Evolutionary conservation across 2,329 filamentous ascomycete species (phyloP), one percentile per base, ranked within the genome.

Genomic region (Cordyceps cicadae): DNA sequence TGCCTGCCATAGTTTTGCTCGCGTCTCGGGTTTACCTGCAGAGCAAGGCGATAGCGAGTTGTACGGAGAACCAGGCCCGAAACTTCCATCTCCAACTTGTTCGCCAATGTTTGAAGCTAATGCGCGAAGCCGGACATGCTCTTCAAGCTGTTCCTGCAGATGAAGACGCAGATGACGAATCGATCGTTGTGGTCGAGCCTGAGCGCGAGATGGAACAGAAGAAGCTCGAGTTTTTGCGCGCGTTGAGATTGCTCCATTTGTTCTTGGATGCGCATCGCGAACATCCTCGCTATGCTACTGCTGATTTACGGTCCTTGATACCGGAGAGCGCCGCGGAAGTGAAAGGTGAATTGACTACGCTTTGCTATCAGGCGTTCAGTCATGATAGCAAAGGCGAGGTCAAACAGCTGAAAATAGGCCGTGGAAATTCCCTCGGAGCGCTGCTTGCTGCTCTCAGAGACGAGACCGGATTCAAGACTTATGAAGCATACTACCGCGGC

Each of bases 291-390:
- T 84, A 86, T 63, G 79, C 83, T 7, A 78, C 81, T 9, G 83
- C 86, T 1, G 83, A 85, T 62, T 69, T 84, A 57, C 74, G 81
- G 61, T 77, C 80, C 9, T 70, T 83, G 29, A 80, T 87, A 54
- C 72, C 81, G 2, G 74, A 79, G 34, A 74, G 76, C 4, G 77
- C 81, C 0, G 78, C 80, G 39, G 72, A 79, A 41, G 71, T 86
- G 0, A 81, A 82, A 64, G 89, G 89, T 7, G 83, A 88, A 43
- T 75, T 80, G 2, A 78, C 90, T 1, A 81, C 84, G 55, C 79
- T 94, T 19, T 86, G 85, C 56, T 93, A 89, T 67, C 89, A 93
- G 71, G 84, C 84, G 1, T 91, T 91, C 66, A 83, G 88, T 68
- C 84, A 83, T 14, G 72, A 79, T 26, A 73, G 73, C 1, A 81